Evolutionary conservation across 768 basidiomycete genomes (phyloP), one percentile per base, ranked within the genome.

Genomic region (Clavaria fumosa): DNA sequence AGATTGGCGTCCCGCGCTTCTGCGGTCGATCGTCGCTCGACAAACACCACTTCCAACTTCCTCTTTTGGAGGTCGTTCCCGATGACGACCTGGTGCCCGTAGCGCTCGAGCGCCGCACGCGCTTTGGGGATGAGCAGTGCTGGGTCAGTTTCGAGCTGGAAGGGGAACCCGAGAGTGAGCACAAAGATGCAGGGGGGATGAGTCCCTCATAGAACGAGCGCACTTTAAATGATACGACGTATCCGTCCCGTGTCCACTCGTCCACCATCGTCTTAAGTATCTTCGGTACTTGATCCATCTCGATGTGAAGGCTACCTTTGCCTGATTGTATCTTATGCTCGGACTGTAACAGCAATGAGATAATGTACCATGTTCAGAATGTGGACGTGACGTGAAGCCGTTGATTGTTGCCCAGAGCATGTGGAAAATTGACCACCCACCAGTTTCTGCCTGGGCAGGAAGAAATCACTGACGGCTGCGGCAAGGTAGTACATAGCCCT

Each of bases 251-350:
- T 1, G 76, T 80, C 93, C 95, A 99, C 53, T 97, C 88, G 31
- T 81, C 76, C 5, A 96, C 90, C 60, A 99, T 64, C 0, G 89
- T 82, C 55, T 85, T 83, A 32, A 99, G 62, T 23, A 96, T 78
- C 58, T 99, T 99, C 5, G 95, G 95, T 0, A 97, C 91, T 55
- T 96, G 90, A 52, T 99, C 95, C 95, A 97, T 99, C 56, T 97
- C 91, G 39, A 97, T 83, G 32, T 75, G 72, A 18, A 97, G 62
- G 46, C 79, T 91, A 1, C 91, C 93, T 52, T 93, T 90, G 20
- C 86, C 85, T 1, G 90, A 95, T 51, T 97, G 93, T 24, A 99
- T 97, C 62, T 99, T 99, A 61, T 99, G 95, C 58, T 88, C 89
- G 1, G 88, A 81, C 93, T 95, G 49, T 4, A 23, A 19, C 18